phyloP scores from a whole-genome alignment of 768 basidiomycete genomes.

The Vishniacozyma victoriae region DNA sequence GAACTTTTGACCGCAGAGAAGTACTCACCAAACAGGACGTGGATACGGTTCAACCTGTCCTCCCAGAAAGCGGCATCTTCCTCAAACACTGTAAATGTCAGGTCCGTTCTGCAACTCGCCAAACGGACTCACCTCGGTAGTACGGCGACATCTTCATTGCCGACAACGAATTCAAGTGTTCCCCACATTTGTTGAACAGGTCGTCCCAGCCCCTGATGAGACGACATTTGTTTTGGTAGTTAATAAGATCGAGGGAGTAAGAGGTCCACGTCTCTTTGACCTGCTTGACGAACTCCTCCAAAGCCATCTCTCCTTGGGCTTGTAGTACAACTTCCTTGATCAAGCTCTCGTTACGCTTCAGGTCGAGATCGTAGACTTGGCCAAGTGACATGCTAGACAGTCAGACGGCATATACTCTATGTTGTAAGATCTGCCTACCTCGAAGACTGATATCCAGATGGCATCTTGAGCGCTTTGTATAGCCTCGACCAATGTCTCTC shows the following conservation, averaged over 20 bases:
- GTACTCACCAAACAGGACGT: slow-evolving; percentile 80
- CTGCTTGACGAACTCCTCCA: slow-evolving; percentile 91
- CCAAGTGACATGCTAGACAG: slow-evolving; percentile 78
- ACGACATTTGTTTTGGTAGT: slow-evolving; percentile 98
- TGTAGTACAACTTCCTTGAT: slow-evolving; percentile 96
- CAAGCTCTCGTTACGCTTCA: slow-evolving; percentile 80
- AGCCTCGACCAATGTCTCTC: slow-evolving; percentile 98
- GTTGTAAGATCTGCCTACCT: slow-evolving; percentile 51
- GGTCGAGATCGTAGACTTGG: slow-evolving; percentile 91
- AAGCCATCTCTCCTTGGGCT: slow-evolving; percentile 95
- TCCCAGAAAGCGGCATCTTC: slow-evolving; percentile 76
- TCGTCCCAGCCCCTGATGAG: slow-evolving; percentile 97
- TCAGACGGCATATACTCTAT: background rate
- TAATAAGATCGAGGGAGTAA: slow-evolving; percentile 90
- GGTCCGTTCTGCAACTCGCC: slow-evolving; percentile 8
- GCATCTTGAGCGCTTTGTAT: slow-evolving; percentile 76
- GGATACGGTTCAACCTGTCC: slow-evolving; percentile 91
- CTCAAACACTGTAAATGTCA: slow-evolving; percentile 45
- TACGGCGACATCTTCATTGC: slow-evolving; percentile 99
- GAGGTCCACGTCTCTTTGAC: slow-evolving; percentile 96
- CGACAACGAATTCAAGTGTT: slow-evolving; percentile 88
- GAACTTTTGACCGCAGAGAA: slow-evolving; percentile 12
- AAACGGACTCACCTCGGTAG: slow-evolving; percentile 95
- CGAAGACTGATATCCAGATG: slow-evolving; percentile 67
- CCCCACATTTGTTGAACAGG: slow-evolving; percentile 90